A percentile compares a stretch with the other conserved stretches of the same genome.
Conservation (phyloP, 129 eudicot genomes). For the Logfia minima region DNA sequence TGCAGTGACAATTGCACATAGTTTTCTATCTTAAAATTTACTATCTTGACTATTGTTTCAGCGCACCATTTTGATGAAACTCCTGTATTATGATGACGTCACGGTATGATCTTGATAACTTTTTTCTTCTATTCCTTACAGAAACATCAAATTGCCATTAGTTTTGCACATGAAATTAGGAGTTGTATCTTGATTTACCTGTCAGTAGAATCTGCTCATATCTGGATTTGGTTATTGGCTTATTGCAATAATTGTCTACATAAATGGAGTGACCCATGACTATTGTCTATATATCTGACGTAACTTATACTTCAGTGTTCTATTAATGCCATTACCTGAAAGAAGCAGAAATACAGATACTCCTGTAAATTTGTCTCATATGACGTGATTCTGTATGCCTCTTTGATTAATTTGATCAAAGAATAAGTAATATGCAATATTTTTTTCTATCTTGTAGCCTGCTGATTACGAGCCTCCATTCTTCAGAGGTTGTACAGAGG, state of each 20-base stretch:
- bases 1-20: not conserved
- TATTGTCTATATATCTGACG: not conserved
- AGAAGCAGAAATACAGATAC: slow-evolving; percentile 5
- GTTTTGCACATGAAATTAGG: not conserved
- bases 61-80: slow-evolving; percentile 99
- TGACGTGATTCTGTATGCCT: not conserved
- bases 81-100: slow-evolving; percentile 87
- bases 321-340: not conserved
- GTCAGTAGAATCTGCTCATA: no score
- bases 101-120: slow-evolving; percentile 60
- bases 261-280: not conserved
- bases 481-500: slow-evolving; percentile 85
- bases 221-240: not conserved
- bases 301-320: slow-evolving; percentile 10
- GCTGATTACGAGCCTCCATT: slow-evolving; percentile 96
- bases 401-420: slow-evolving; percentile 18
- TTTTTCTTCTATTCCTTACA: slow-evolving; percentile 16
- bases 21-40: slow-evolving; percentile 2
- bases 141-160: slow-evolving; percentile 17
- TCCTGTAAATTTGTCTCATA: slow-evolving; percentile 8
- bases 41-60: slow-evolving; percentile 39
- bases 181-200: not conserved
- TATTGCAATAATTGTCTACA: not conserved
- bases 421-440: slow-evolving; percentile 1
- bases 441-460: slow-evolving; percentile 60